Conservation (phyloP, 2,329 filamentous ascomycete species). For the Botrytis squamosa region DNA sequence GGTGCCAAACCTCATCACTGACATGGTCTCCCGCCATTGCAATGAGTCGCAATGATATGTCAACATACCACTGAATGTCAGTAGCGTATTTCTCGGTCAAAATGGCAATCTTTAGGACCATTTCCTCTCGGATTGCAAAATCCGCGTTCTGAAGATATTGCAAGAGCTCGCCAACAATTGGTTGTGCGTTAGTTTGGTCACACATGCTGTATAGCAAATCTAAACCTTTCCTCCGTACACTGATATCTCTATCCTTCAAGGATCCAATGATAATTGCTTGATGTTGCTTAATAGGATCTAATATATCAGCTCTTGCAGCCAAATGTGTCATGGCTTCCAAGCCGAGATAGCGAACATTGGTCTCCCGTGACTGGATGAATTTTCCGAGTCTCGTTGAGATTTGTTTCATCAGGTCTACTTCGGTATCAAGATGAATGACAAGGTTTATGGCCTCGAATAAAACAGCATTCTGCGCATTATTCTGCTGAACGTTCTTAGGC, state of each 20-base stretch:
- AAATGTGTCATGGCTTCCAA: slow-evolving; percentile 98
- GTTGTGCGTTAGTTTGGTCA: slow-evolving; percentile 87
- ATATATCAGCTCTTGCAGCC: slow-evolving; percentile 85
- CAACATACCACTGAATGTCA: slow-evolving; percentile 98
- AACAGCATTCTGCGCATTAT: slow-evolving; percentile 97
- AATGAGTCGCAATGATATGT: slow-evolving; percentile 90
- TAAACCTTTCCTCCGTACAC: slow-evolving; percentile 90
- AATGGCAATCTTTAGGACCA: slow-evolving; percentile 98
- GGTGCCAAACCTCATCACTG: slow-evolving; percentile 98
- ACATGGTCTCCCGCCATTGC: slow-evolving; percentile 98
- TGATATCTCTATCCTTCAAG: slow-evolving; percentile 92
- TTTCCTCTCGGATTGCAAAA: slow-evolving; percentile 96
- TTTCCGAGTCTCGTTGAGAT: slow-evolving; percentile 88
- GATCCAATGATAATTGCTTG: slow-evolving; percentile 95
- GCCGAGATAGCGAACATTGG: slow-evolving; percentile 93
- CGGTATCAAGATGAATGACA: slow-evolving; percentile 95
- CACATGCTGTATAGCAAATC: slow-evolving; percentile 99
- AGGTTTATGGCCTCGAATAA: slow-evolving; percentile 98
- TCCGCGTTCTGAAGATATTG: slow-evolving; percentile 95
- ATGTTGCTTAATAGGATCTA: slow-evolving; percentile 97
- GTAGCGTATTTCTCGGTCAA: slow-evolving; percentile 98
- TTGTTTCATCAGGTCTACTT: slow-evolving; percentile 92
- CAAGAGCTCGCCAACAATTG: slow-evolving; percentile 89
- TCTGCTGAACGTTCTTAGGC: slow-evolving; percentile 98
- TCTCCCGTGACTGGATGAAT: slow-evolving; percentile 95